Conservation (phyloP, 176 grass and related monocot species). For the Rhynchospora pubera region DNA sequence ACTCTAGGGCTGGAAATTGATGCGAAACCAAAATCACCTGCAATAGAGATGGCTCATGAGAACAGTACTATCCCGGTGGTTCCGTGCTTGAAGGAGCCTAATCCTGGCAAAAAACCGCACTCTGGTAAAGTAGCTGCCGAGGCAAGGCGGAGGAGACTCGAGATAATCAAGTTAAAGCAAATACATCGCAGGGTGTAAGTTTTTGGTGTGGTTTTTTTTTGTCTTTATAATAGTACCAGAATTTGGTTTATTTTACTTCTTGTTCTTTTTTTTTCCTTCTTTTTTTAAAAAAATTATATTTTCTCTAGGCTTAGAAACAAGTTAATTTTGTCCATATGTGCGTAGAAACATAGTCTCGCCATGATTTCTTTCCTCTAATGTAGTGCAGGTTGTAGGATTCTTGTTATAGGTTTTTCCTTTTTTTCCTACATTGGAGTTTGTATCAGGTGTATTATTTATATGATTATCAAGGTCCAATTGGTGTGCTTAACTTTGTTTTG, state of each 20-base stretch:
- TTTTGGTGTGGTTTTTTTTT: conserved; percentile 10
- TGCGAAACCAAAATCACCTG: conserved; percentile 1
- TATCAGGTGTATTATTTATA: neutral
- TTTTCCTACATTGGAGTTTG: neutral
- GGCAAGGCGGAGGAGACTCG: conserved; percentile 60
- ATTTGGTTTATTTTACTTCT: neutral
- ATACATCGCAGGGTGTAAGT: conserved; percentile 25
- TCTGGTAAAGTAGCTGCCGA: conserved; percentile 40
- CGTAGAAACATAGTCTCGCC: neutral
- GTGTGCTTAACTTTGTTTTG: no score
- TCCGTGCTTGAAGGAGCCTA: neutral
- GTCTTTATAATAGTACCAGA: neutral
- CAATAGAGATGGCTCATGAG: neutral
- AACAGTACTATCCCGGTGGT: neutral
- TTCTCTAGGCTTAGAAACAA: conserved; percentile 16
- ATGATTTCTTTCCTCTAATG: neutral
- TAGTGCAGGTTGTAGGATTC: neutral
- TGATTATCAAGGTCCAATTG: neutral
- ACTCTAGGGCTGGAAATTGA: conserved; percentile 57
- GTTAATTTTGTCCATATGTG: neutral
- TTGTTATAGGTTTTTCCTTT: neutral
- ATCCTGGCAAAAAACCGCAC: neutral
- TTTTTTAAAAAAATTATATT: conserved; percentile 20
- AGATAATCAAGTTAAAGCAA: conserved; percentile 58
- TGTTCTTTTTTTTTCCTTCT: neutral